Conservation (phyloP, 1,284 basidiomycete genomes). For the Psilocybe mexicana region DNA sequence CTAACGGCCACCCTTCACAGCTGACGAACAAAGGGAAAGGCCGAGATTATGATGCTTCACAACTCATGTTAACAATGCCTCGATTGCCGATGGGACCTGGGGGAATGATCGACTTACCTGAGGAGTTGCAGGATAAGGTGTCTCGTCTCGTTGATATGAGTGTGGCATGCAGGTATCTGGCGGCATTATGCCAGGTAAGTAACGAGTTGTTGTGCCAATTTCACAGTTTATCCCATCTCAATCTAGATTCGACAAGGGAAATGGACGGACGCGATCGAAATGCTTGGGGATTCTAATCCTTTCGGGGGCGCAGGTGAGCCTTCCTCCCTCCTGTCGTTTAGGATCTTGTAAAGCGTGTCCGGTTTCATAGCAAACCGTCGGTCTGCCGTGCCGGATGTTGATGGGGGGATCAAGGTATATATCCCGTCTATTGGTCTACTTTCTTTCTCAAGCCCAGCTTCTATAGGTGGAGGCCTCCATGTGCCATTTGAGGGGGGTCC, state of each 20-base stretch:
- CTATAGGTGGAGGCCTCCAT: constrained; percentile 89
- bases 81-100: constrained; percentile 69
- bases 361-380: constrained; percentile 51
- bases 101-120: constrained; percentile 65
- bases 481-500: constrained; percentile 89
- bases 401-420: constrained; percentile 83
- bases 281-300: constrained; percentile 91
- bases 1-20: constrained; percentile 43
- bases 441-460: constrained; percentile 4
- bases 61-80: constrained; percentile 40
- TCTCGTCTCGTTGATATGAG: constrained; percentile 87
- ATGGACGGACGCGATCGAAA: constrained; percentile 90
- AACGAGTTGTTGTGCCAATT: background rate
- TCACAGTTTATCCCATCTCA: constrained; percentile 1
- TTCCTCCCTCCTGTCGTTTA: background rate
- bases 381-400: constrained; percentile 69
- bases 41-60: constrained; percentile 47
- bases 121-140: constrained; percentile 61
- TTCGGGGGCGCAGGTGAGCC: constrained; percentile 70
- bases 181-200: constrained; percentile 88
- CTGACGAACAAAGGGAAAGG: constrained; percentile 58
- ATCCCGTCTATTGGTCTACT: constrained; percentile 3
- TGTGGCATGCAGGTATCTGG: constrained; percentile 90
- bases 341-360: background rate
- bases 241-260: constrained; percentile 81